phyloP scores from a whole-genome alignment of 306 rosid species.

The Lotus japonicus region DNA sequence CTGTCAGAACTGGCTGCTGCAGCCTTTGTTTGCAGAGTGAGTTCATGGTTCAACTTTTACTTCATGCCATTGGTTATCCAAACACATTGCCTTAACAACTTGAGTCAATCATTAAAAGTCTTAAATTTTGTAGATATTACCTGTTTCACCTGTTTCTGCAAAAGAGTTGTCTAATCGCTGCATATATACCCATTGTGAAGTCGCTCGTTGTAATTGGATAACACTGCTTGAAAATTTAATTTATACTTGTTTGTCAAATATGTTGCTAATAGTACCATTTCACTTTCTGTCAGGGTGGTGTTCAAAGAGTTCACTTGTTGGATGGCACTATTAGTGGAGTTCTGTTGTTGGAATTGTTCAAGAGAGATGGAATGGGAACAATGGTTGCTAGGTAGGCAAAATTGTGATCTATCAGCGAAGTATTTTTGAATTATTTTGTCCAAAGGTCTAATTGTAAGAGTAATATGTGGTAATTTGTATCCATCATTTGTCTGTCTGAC shows the following conservation, averaged over 20 bases:
- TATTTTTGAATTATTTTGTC: background rate
- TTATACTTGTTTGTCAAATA: constrained; percentile 18
- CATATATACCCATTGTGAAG: background rate
- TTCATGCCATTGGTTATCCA: background rate
- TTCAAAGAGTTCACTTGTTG: constrained; percentile 75
- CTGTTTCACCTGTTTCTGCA: background rate
- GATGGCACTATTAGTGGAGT: constrained; percentile 80
- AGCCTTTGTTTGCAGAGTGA: constrained; percentile 81
- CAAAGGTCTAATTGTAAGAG: background rate
- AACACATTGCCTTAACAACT: background rate
- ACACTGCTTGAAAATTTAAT: constrained; percentile 8
- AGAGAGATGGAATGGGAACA: constrained; percentile 86
- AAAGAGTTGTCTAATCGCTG: background rate
- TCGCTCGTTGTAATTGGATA: background rate
- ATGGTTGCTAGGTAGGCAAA: constrained; percentile 72
- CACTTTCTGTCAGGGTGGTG: constrained; percentile 59
- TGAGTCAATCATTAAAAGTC: background rate
- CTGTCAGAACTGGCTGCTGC: constrained; percentile 87
- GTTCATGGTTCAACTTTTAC: constrained; percentile 4
- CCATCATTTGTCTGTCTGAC: background rate
- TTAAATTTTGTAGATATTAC: background rate
- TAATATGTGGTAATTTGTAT: background rate
- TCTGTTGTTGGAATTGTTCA: constrained; percentile 66
- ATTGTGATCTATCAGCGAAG: background rate
- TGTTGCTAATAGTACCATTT: constrained; percentile 20